A percentile compares a stretch with the other conserved stretches of the same genome.
Conservation (phyloP, 2,329 filamentous ascomycete genomes). For the Cercospora zeina region DNA sequence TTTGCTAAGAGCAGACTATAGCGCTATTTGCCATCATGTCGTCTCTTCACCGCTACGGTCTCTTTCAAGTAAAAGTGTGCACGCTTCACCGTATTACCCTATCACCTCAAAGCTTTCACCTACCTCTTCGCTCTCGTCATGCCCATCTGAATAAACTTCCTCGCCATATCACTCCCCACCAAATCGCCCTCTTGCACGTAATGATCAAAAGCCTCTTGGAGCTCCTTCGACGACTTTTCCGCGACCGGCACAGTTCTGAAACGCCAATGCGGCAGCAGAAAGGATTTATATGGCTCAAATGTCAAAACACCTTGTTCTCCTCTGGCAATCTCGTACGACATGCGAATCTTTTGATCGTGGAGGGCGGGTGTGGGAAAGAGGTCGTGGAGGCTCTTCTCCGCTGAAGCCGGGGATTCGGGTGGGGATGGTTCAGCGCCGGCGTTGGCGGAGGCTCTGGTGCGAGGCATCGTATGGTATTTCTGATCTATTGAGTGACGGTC, state of each 20-base stretch:
- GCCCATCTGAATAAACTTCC: conserved; percentile 67
- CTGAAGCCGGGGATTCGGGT: neutral
- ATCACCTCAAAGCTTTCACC: neutral
- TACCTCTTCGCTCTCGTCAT: conserved; percentile 58
- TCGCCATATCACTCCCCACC: conserved; percentile 64
- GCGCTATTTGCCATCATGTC: too few relatives aligned
- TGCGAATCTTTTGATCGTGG: conserved; percentile 42
- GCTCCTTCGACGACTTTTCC: conserved; percentile 49
- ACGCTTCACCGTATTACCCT: too few relatives aligned
- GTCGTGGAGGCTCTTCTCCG: neutral
- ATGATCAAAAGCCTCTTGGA: conserved; percentile 54
- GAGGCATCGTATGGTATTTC: conserved; percentile 7
- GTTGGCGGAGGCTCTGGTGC: neutral
- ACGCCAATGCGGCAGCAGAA: conserved; percentile 60
- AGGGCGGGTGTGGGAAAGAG: conserved; percentile 35
- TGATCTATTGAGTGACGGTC: neutral
- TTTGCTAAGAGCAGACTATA: too few relatives aligned
- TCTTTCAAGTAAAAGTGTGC: too few relatives aligned
- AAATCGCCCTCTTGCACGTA: conserved; percentile 58
- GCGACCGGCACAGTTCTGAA: conserved; percentile 59
- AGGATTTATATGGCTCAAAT: conserved; percentile 64
- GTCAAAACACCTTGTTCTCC: conserved; percentile 63
- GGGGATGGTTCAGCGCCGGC: neutral
- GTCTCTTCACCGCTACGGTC: too few relatives aligned
- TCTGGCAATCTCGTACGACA: conserved; percentile 59